phyloP scores from a whole-genome alignment of 345 rosid genomes.

The Rhodamnia rubescens region DNA sequence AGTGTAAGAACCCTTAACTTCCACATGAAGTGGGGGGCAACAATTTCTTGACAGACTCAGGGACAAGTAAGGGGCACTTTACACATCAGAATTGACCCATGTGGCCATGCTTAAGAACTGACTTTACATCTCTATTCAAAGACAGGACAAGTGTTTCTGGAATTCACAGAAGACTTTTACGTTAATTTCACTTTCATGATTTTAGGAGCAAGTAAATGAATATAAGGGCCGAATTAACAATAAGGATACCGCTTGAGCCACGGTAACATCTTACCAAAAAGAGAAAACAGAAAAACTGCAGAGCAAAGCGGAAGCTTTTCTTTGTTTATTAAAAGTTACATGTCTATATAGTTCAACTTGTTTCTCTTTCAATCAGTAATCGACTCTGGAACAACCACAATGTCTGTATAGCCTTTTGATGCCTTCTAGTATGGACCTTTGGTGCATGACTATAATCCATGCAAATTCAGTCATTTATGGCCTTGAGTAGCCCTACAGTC shows the following conservation, averaged over 20 bases:
- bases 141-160: background rate
- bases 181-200: background rate
- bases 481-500: background rate
- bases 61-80: background rate
- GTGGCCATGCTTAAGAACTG: background rate
- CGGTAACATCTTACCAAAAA: background rate
- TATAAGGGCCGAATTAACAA: background rate
- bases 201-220: background rate
- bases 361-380: background rate
- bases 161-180: background rate
- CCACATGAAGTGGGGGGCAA: background rate
- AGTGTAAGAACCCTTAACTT: background rate
- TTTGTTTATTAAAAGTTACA: background rate
- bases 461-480: background rate
- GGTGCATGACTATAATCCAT: background rate
- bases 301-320: background rate
- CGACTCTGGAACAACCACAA: background rate
- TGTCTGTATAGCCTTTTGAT: too few species aligned
- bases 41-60: background rate
- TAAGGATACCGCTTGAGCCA: background rate
- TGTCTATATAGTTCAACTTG: background rate
- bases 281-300: background rate
- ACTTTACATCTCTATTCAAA: background rate
- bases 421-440: too few species aligned
- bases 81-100: background rate